Percentiles rank a stretch among this genome's conserved stretches.
Evolutionary conservation across 1,284 basidiomycete genomes (phyloP).

Genomic region (Ceratobasidium papillatum): DNA sequence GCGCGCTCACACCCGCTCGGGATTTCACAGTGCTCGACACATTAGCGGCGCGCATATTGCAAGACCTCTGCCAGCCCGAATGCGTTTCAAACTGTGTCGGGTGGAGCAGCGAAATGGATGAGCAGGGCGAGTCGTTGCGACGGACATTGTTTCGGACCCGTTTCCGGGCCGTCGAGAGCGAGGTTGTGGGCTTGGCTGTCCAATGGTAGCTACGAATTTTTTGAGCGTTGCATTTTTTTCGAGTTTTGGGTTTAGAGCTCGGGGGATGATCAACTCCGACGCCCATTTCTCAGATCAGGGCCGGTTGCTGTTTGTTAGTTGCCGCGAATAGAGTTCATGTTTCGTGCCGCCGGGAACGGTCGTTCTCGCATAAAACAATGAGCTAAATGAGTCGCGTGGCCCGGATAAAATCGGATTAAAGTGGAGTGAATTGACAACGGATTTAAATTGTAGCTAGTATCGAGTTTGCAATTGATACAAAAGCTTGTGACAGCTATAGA

Average conservation of each 20-base stretch:
- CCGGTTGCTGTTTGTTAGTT: conserved; percentile 8
- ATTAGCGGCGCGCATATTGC: conserved; percentile 58
- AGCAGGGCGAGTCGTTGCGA: conserved; percentile 55
- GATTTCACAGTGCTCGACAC: conserved; percentile 53
- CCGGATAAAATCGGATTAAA: conserved; percentile 28
- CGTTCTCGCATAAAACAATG: neutral
- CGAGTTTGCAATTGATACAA: conserved; percentile 40
- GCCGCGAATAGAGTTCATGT: conserved; percentile 14
- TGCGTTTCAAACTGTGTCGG: conserved; percentile 37
- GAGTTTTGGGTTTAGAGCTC: neutral
- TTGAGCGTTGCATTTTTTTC: conserved; percentile 3
- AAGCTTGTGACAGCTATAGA: conserved; percentile 37
- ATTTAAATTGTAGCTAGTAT: conserved; percentile 40
- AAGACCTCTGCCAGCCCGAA: conserved; percentile 52
- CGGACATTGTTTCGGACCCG: conserved; percentile 75
- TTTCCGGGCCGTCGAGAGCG: conserved; percentile 88
- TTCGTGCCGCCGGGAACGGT: conserved; percentile 26
- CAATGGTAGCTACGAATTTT: conserved; percentile 68
- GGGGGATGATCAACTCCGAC: conserved; percentile 33
- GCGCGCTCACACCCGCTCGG: neutral
- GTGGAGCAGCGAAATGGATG: conserved; percentile 56
- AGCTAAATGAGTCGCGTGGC: neutral
- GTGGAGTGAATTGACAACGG: conserved; percentile 30
- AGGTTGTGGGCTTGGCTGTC: conserved; percentile 82
- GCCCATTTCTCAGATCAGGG: conserved; percentile 6